Evolutionary conservation across 2,329 filamentous ascomycete species (phyloP).

Genomic region (Shiraia bambusicola): DNA sequence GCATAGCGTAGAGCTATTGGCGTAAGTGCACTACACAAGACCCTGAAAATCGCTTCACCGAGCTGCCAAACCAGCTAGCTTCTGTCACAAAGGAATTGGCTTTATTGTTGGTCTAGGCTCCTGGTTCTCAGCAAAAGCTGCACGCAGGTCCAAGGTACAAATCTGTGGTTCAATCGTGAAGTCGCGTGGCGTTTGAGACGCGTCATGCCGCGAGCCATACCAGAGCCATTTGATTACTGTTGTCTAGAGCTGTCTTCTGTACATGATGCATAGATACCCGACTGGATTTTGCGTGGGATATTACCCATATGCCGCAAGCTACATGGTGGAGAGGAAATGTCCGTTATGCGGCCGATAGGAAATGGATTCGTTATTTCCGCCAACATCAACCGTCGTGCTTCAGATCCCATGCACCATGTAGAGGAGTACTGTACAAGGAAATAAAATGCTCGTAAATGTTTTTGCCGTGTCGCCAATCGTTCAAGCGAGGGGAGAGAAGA

Average conservation of each 20-base stretch:
- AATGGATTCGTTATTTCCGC: constrained; percentile 6
- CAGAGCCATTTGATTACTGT: constrained; percentile 10
- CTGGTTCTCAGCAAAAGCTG: constrained; percentile 12
- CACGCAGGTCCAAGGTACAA: constrained; percentile 17
- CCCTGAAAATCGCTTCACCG: constrained; percentile 9
- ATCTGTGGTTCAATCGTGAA: constrained; percentile 9
- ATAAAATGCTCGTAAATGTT: constrained; percentile 17
- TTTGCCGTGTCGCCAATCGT: constrained; percentile 4
- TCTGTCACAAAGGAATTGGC: neutral
- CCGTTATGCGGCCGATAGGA: constrained; percentile 1
- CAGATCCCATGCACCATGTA: constrained; percentile 30
- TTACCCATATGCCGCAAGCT: constrained; percentile 12
- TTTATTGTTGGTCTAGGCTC: constrained; percentile 2
- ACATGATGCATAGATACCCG: constrained; percentile 20
- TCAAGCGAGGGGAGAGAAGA: constrained; percentile 45
- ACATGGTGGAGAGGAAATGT: constrained; percentile 9
- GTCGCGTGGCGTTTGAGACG: constrained; percentile 5
- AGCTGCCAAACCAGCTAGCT: constrained; percentile 12
- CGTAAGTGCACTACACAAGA: constrained; percentile 10
- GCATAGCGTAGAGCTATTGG: constrained; percentile 24
- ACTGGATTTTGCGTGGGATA: constrained; percentile 7
- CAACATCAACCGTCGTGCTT: neutral
- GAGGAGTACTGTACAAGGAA: constrained; percentile 35
- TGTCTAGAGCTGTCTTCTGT: constrained; percentile 16
- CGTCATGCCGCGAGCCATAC: constrained; percentile 15